Conservation (phyloP, 192 early-diverging fungal genomes). For the Linderina pennispora region DNA sequence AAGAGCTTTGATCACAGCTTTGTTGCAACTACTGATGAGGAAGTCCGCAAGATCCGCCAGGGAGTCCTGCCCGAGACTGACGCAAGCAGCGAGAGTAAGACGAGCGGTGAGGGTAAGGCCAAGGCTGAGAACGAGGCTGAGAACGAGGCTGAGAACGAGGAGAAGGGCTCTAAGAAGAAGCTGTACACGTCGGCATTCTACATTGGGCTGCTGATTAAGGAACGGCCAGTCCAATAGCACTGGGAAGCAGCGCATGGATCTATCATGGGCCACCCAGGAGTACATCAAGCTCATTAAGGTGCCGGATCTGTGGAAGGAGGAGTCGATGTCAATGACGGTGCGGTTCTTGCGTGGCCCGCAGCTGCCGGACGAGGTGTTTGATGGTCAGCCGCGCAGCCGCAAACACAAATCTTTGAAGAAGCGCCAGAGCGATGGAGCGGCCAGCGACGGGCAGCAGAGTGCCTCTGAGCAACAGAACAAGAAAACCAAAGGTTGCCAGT, state of each 20-base stretch:
- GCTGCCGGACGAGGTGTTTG: conserved; percentile 41
- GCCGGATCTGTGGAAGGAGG: conserved; percentile 17
- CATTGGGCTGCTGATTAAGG: conserved; percentile 71
- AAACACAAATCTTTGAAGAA: conserved; percentile 3
- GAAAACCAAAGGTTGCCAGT: conserved; percentile 15
- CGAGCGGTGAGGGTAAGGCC: conserved; percentile 14
- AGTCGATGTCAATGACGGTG: conserved; percentile 30
- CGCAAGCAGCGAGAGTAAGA: conserved; percentile 11
- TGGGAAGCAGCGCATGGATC: conserved; percentile 63
- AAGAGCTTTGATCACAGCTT: conserved; percentile 74
- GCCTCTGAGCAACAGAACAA: conserved; percentile 10
- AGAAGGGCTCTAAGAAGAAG: conserved; percentile 6
- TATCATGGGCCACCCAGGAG: conserved; percentile 74
- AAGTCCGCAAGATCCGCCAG: conserved; percentile 58
- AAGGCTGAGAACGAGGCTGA: neutral
- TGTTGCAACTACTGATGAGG: conserved; percentile 57
- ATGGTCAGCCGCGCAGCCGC: conserved; percentile 20
- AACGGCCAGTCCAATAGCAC: conserved; percentile 45
- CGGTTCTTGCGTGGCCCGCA: conserved; percentile 33
- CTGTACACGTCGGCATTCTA: conserved; percentile 84
- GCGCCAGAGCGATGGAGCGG: neutral
- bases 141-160: neutral
- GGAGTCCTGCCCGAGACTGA: conserved; percentile 52
- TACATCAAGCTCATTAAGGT: conserved; percentile 76
- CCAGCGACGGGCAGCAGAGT: neutral